phyloP scores from a whole-genome alignment of 169 alveolate genomes.

The Babesia bigemina region DNA sequence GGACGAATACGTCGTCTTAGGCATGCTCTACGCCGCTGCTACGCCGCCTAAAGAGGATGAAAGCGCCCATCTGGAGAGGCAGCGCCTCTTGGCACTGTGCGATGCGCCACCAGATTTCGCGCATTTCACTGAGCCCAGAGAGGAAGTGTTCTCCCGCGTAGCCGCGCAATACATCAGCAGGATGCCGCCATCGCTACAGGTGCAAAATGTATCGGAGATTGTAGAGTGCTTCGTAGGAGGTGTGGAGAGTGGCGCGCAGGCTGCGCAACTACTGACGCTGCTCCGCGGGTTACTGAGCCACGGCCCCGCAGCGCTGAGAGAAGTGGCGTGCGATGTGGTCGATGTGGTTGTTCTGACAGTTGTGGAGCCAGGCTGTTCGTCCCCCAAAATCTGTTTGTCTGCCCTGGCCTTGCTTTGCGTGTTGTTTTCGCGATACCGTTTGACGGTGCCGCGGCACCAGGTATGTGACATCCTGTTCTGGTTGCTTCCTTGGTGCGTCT shows the following conservation, averaged over 20 bases:
- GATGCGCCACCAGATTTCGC: not conserved
- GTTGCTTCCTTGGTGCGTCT: conserved; percentile 17
- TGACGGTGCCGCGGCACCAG: conserved; percentile 13
- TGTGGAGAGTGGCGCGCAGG: not conserved
- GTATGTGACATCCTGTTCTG: conserved; percentile 23
- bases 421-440: not conserved
- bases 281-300: conserved; percentile 19
- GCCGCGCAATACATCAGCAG: conserved; percentile 14
- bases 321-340: conserved; percentile 8
- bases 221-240: not conserved
- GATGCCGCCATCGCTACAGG: conserved; percentile 13
- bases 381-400: not conserved
- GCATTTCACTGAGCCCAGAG: not conserved
- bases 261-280: not conserved
- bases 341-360: conserved; percentile 18
- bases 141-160: conserved; percentile 3
- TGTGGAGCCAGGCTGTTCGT: not conserved
- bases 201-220: conserved; percentile 1
- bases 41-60: not conserved
- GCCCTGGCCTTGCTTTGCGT: conserved; percentile 3
- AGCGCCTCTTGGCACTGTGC: conserved; percentile 1
- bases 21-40: conserved; percentile 5
- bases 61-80: not conserved
- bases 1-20: conserved; percentile 14
- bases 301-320: not conserved